These are phyloP conservation scores for Nitzschia sp. DNA, from an alignment of 108 stramenopile species.

Conservation along the genomic window DNA sequence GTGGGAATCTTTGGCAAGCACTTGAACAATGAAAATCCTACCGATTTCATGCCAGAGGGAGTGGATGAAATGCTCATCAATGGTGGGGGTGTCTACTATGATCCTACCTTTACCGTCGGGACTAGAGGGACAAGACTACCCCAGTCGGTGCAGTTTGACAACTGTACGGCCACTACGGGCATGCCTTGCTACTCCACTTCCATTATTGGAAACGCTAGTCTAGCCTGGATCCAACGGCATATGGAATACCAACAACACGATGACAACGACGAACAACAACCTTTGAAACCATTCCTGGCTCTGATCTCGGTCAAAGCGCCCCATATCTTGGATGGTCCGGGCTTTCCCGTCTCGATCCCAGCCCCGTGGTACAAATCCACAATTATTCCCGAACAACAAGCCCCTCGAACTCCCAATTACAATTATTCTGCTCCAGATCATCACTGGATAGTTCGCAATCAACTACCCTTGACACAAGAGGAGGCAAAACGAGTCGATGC, in stretches of 20 bases:
- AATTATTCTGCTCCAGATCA: slow-evolving; percentile 24
- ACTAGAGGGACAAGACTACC: neutral
- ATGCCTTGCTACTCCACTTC: slow-evolving; percentile 43
- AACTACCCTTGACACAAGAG: slow-evolving; percentile 19
- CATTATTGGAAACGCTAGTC: slow-evolving; percentile 51
- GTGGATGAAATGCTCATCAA: slow-evolving; percentile 42
- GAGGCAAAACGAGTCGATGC: slow-evolving; percentile 33
- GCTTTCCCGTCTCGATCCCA: slow-evolving; percentile 42
- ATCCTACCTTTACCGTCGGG: slow-evolving; percentile 34
- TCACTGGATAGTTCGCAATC: slow-evolving; percentile 41
- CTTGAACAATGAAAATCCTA: slow-evolving; percentile 37
- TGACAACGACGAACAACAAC: neutral
- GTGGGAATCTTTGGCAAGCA: slow-evolving; percentile 54
- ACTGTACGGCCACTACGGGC: slow-evolving; percentile 32
- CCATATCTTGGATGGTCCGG: slow-evolving; percentile 45
- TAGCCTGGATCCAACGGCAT: slow-evolving; percentile 38
- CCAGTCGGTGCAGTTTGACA: slow-evolving; percentile 15
- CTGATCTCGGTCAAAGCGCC: slow-evolving; percentile 49
- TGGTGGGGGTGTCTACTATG: slow-evolving; percentile 38
- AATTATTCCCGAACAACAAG: slow-evolving; percentile 22
- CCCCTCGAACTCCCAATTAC: slow-evolving; percentile 55
- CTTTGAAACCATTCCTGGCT: slow-evolving; percentile 40
- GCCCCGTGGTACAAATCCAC: slow-evolving; percentile 47
- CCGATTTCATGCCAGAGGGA: slow-evolving; percentile 30
- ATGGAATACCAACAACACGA: slow-evolving; percentile 2